These are phyloP conservation scores for Apophysomyces trapeziformis DNA, from an alignment of 371 early-diverging fungal species.

Conservation along the genomic window DNA sequence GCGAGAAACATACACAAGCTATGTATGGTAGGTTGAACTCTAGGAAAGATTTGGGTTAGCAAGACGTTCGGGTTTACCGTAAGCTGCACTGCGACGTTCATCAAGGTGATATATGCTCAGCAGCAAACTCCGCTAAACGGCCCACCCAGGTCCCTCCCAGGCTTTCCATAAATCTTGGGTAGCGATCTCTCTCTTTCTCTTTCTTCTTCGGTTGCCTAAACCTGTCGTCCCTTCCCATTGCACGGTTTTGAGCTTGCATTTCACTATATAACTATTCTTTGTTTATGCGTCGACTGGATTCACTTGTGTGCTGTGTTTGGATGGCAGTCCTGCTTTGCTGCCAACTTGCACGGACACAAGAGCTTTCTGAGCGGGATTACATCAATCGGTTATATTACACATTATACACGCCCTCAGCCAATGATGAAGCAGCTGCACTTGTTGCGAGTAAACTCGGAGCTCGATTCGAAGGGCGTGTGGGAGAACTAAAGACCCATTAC, in stretches of 20 bases:
- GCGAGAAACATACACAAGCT: too few species aligned
- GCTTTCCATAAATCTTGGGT: not conserved
- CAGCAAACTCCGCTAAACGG: not conserved
- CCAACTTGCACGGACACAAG: slow-evolving; percentile 7
- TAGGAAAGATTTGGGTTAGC: too few species aligned
- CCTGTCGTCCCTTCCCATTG: not conserved
- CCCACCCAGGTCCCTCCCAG: slow-evolving; percentile 1
- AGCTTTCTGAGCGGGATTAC: slow-evolving; percentile 26
- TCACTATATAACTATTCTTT: not conserved
- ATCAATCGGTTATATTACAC: slow-evolving; percentile 55
- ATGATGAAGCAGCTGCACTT: slow-evolving; percentile 33
- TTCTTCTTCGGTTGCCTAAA: not conserved
- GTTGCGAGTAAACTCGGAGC: slow-evolving; percentile 52
- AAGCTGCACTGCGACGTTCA: too few species aligned
- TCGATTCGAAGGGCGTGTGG: slow-evolving; percentile 68
- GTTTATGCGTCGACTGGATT: slow-evolving; percentile 1
- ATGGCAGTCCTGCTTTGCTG: slow-evolving; percentile 1
- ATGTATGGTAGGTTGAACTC: too few species aligned
- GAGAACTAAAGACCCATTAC: slow-evolving; percentile 67
- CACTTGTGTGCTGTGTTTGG: slow-evolving; percentile 4
- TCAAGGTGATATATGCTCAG: not conserved
- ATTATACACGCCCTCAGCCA: slow-evolving; percentile 42
- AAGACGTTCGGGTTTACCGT: too few species aligned
- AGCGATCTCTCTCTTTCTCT: not conserved
- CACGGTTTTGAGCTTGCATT: not conserved